Evolutionary conservation across 148 eudicot genomes (phyloP), one percentile per base, ranked within the genome.

Genomic region (Hydrangea macrophylla): DNA sequence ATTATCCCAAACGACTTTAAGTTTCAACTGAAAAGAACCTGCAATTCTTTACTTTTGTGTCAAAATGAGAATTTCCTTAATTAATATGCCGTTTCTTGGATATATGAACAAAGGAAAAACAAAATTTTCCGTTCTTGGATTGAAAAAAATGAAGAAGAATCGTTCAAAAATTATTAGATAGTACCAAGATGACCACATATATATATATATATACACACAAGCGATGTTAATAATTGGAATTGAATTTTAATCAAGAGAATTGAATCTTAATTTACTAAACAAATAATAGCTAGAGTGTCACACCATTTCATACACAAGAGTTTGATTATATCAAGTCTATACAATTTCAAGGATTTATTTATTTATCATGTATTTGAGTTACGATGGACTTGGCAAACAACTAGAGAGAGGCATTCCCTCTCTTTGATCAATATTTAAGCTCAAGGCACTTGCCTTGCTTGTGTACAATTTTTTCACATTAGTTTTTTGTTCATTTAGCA

Each of bases 401-500:
- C 62, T 72, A 48, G 86, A 61, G 80, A 79, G 70, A 10, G 78
- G 65, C 50, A 83, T 64, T n/a, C 76, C 70, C 50, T 78, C 82
- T 30, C 78, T 79, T 35, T 32, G 13, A 5, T 86, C 84, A 9
- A 83, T 57, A 59, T 83, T 86, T 44, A 85, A 55, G 22, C 74
- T 84, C 82, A 90, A 78, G 20, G 81, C 79, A 73, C 85, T 85
- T 0, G 83, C 86, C 82, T 81, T 92, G 15, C 90, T 85, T 26
- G 78, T 87, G 27, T 92, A 89, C 83, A 92, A 75, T 70, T 81
- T 92, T 73, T 92, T 92, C 9, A 92, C 83, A 63, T 92, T 92
- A 7, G 97, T 79, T 0, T 83, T 83, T 69, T 92, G 97, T 63
- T 92, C 97, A 60, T 82, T 73, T 0, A 92, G 35, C 81, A 92